These are phyloP conservation scores for Rubia tinctorum DNA, from an alignment of 305 asterid species.

Conservation along the genomic window DNA sequence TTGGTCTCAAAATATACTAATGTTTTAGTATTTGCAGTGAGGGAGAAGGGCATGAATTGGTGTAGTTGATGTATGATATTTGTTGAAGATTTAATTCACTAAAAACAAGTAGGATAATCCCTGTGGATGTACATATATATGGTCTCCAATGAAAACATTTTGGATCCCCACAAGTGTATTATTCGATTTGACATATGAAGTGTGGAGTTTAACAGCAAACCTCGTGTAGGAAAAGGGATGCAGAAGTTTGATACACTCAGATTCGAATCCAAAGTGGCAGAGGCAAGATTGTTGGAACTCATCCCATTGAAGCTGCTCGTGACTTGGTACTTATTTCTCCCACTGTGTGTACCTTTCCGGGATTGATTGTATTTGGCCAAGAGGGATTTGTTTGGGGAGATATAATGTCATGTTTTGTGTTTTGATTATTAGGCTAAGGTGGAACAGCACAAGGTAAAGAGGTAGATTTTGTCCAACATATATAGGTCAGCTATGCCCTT, in stretches of 20 bases:
- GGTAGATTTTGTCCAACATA: conserved; percentile 46
- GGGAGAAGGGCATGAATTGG: too few species aligned
- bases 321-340: conserved; percentile 39
- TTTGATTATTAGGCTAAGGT: conserved; percentile 41
- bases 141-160: too few species aligned
- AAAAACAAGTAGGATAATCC: too few species aligned
- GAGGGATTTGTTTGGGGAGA: not conserved
- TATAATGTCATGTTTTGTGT: conserved; percentile 1
- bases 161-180: too few species aligned
- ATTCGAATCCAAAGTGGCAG: conserved; percentile 85
- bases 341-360: too few species aligned
- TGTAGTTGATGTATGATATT: too few species aligned
- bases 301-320: conserved; percentile 74
- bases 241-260: conserved; percentile 66
- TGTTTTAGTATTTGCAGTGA: too few species aligned
- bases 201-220: not conserved
- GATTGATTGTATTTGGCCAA: not conserved
- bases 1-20: too few species aligned
- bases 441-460: conserved; percentile 47
- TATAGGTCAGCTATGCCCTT: conserved; percentile 85
- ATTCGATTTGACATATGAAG: too few species aligned
- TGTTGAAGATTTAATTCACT: too few species aligned
- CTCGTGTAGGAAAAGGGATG: too few species aligned
- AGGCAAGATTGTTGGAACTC: conserved; percentile 81
- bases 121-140: too few species aligned